Conservation (phyloP, 495 filamentous ascomycete genomes). For the Amniculicola lignicola region DNA sequence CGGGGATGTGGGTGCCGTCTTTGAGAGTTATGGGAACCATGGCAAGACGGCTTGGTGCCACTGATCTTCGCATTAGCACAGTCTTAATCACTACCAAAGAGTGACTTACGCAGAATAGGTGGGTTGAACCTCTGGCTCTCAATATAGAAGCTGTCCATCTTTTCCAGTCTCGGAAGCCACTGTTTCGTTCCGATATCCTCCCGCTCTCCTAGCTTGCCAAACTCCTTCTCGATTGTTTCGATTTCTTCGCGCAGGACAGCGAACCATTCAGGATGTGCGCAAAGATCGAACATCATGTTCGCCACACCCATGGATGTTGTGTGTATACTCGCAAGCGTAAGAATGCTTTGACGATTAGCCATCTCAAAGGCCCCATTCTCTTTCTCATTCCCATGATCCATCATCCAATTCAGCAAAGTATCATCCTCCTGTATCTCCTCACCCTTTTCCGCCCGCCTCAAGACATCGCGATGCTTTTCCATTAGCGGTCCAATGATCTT, state of each 20-base stretch:
- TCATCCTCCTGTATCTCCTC: constrained; percentile 7
- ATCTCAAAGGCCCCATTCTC: constrained; percentile 9
- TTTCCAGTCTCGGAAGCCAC: constrained; percentile 45
- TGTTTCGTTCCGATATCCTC: constrained; percentile 40
- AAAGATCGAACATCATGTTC: constrained; percentile 46
- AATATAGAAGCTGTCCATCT: constrained; percentile 56
- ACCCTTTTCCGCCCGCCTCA: not conserved
- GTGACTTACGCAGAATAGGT: constrained; percentile 42
- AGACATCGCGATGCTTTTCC: constrained; percentile 1
- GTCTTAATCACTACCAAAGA: not conserved
- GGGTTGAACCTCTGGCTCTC: constrained; percentile 50
- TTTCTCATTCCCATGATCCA: constrained; percentile 19
- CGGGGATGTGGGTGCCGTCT: constrained; percentile 33
- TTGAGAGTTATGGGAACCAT: constrained; percentile 27
- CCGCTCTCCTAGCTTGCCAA: constrained; percentile 23
- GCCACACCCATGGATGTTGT: constrained; percentile 24
- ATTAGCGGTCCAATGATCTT: constrained; percentile 22
- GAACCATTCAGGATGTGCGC: constrained; percentile 47
- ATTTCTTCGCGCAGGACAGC: constrained; percentile 55
- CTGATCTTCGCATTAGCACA: constrained; percentile 8
- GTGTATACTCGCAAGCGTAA: constrained; percentile 25
- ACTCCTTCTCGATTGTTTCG: constrained; percentile 38
- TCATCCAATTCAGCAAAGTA: constrained; percentile 27
- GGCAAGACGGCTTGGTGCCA: constrained; percentile 28
- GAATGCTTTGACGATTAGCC: constrained; percentile 10